Evolutionary conservation across 2,329 filamentous ascomycete species (phyloP).

Genomic region (Teratosphaeria destructans): DNA sequence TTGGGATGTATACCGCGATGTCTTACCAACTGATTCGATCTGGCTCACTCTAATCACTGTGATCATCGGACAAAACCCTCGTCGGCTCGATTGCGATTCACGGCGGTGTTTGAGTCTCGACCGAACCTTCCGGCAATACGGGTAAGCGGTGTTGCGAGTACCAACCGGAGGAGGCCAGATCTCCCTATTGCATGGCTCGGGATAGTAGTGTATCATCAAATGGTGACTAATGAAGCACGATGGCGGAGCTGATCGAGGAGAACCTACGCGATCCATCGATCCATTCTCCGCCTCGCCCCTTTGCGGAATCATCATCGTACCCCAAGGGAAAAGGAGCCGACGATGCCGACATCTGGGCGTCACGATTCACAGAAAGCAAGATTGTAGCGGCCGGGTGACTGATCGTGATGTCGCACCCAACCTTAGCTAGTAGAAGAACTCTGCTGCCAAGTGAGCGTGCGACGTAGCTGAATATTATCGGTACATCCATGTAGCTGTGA

Average conservation of each 20-base stretch:
- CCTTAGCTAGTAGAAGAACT: neutral
- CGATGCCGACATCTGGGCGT: neutral
- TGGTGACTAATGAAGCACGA: neutral
- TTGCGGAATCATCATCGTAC: neutral
- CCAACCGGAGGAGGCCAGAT: neutral
- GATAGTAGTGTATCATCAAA: neutral
- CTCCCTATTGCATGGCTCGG: neutral
- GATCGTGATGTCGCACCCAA: neutral
- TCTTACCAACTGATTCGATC: neutral
- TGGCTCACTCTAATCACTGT: neutral
- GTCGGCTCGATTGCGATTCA: neutral
- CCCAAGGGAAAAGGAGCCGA: neutral
- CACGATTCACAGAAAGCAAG: neutral
- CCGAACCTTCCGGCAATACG: no score
- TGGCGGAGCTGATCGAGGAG: neutral
- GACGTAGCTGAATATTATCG: neutral
- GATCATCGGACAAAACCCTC: neutral
- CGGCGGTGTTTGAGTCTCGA: no score
- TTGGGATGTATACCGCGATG: no score
- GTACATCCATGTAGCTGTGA: no score
- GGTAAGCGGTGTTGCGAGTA: neutral
- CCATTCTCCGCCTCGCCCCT: neutral
- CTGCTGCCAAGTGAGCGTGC: neutral
- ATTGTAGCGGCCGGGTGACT: neutral
- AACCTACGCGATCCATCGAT: neutral